These are phyloP conservation scores for Patellifolia procumbens DNA, from an alignment of 179 eudicot genomes.

Conservation along the genomic window DNA sequence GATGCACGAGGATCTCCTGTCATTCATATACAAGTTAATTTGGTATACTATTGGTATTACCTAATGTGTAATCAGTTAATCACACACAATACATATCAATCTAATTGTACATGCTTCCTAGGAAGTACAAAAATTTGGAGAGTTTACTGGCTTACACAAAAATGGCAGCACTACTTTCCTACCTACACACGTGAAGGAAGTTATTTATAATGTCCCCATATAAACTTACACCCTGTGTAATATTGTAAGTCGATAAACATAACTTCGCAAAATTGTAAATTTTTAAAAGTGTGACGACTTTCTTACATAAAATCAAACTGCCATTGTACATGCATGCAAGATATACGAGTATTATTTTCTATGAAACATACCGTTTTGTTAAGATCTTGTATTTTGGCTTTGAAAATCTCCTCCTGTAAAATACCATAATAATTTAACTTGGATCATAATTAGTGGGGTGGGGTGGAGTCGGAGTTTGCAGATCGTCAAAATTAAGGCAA, in stretches of 20 bases:
- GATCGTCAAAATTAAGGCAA: too few species aligned
- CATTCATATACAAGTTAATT: constrained; percentile 7
- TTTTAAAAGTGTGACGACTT: too few species aligned
- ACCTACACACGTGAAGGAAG: not conserved
- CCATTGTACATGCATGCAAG: too few species aligned
- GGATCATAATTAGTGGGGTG: too few species aligned
- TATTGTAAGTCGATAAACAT: too few species aligned
- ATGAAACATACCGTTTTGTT: constrained; percentile 42
- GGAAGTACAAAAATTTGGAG: not conserved
- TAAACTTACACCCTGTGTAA: too few species aligned
- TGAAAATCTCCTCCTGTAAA: constrained; percentile 58
- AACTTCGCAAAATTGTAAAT: too few species aligned
- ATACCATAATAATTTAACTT: not conserved
- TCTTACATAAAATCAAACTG: too few species aligned
- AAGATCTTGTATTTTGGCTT: constrained; percentile 57
- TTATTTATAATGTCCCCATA: not conserved
- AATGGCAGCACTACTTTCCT: not conserved
- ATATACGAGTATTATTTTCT: not conserved
- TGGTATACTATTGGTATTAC: not conserved
- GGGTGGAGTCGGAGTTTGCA: too few species aligned
- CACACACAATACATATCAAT: not conserved
- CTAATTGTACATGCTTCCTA: not conserved
- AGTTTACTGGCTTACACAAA: not conserved
- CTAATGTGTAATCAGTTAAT: not conserved
- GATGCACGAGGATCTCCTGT: constrained; percentile 60